Evolutionary conservation across 176 grass and related monocot genomes (phyloP).

Genomic region (Musa troglodytarum): DNA sequence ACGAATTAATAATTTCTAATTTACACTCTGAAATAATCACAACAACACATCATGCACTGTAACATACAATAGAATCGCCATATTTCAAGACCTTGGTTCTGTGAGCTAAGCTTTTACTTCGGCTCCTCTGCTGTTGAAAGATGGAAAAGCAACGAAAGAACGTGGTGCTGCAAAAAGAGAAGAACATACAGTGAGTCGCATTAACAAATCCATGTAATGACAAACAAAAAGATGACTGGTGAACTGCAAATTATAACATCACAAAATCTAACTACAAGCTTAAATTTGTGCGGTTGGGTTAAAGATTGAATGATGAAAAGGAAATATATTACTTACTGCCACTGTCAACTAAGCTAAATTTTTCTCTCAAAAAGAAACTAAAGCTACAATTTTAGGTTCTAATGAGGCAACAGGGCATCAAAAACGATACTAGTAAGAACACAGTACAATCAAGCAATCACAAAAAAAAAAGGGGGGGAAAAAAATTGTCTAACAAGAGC

Average conservation of each 20-base stretch:
- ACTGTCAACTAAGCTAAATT: no score
- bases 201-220: background rate
- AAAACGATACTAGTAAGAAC: background rate
- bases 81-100: background rate
- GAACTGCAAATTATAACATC: background rate
- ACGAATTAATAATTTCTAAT: no score
- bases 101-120: constrained; percentile 6
- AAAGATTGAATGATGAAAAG: background rate
- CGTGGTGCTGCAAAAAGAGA: background rate
- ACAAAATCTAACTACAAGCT: background rate
- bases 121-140: constrained; percentile 2
- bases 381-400: background rate
- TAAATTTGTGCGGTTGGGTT: background rate
- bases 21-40: no score
- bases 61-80: background rate
- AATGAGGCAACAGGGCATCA: background rate
- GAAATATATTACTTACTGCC: background rate
- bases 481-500: background rate
- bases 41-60: no score
- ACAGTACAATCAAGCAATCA: background rate
- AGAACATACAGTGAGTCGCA: background rate
- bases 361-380: no score
- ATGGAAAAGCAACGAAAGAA: background rate
- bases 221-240: background rate
- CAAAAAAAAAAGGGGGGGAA: background rate